A percentile compares a stretch with the other conserved stretches of the same genome.
phyloP scores from a whole-genome alignment of 2,329 filamentous ascomycete species.

The Sporothrix humicola region DNA sequence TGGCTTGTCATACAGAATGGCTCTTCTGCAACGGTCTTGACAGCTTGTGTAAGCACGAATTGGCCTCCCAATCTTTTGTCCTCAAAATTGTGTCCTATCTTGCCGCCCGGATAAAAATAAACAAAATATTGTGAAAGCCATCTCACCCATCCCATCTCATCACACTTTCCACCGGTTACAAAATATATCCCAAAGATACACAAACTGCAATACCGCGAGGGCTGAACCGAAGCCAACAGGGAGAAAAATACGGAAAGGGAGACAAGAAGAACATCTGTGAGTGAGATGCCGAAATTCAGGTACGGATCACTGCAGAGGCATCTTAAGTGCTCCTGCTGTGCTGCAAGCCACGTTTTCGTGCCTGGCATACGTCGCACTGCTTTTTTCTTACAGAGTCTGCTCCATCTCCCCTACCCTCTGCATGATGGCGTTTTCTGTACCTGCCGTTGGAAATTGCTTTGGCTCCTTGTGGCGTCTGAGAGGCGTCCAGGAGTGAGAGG shows the following conservation, averaged over 20 bases:
- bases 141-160: not conserved
- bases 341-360: not conserved
- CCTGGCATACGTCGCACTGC: not conserved
- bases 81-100: not conserved
- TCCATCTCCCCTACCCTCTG: not conserved
- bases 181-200: not conserved
- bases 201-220: not conserved
- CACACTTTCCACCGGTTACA: not conserved
- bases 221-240: not conserved
- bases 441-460: conserved; percentile 7
- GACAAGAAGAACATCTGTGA: too few relatives aligned
- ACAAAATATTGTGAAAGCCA: not conserved
- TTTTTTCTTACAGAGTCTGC: not conserved
- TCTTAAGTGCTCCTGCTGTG: not conserved
- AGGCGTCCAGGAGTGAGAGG: not conserved
- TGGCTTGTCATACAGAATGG: conserved; percentile 1
- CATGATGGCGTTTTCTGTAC: conserved; percentile 6
- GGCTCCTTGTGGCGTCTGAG: conserved; percentile 12
- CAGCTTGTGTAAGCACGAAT: not conserved
- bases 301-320: not conserved
- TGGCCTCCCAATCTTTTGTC: not conserved
- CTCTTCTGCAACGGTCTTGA: not conserved
- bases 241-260: not conserved
- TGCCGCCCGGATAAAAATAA: not conserved
- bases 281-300: not conserved